Conservation (phyloP, 2,329 filamentous ascomycete genomes). For the Aspergillus texensis region DNA sequence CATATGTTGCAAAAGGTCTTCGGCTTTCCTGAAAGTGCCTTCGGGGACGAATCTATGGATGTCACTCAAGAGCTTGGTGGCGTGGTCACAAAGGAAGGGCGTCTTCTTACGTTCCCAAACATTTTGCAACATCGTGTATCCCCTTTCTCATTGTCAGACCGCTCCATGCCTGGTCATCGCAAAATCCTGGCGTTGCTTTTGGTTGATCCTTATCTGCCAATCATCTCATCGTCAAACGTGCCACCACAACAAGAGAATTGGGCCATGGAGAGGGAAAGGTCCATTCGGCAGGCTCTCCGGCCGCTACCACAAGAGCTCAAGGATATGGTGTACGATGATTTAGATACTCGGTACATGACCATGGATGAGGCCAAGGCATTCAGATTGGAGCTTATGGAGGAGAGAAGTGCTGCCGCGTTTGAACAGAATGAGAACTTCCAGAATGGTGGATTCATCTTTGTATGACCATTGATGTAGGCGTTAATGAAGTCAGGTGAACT, state of each 20-base stretch:
- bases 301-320: conserved; percentile 27
- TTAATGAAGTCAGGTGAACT: not conserved
- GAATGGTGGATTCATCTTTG: too few species aligned
- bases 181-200: conserved; percentile 62
- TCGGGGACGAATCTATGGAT: conserved; percentile 12
- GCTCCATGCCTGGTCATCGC: conserved; percentile 56
- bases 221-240: conserved; percentile 56
- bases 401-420: conserved; percentile 27
- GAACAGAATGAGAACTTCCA: conserved; percentile 17
- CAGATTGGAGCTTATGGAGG: conserved; percentile 44
- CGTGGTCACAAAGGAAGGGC: conserved; percentile 6
- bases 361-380: conserved; percentile 43
- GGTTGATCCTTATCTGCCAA: conserved; percentile 56
- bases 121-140: conserved; percentile 55
- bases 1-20: not conserved
- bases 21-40: not conserved
- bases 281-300: conserved; percentile 15
- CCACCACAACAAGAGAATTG: conserved; percentile 55
- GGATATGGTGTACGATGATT: conserved; percentile 28
- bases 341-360: conserved; percentile 27
- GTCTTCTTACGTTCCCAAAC: conserved; percentile 14
- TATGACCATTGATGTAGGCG: too few species aligned
- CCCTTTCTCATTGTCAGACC: conserved; percentile 54
- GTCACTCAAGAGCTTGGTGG: conserved; percentile 16
- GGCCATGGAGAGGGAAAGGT: conserved; percentile 34